These are phyloP conservation scores for Eucalyptus melliodora DNA, from an alignment of 345 rosid genomes.

Conservation along the genomic window DNA sequence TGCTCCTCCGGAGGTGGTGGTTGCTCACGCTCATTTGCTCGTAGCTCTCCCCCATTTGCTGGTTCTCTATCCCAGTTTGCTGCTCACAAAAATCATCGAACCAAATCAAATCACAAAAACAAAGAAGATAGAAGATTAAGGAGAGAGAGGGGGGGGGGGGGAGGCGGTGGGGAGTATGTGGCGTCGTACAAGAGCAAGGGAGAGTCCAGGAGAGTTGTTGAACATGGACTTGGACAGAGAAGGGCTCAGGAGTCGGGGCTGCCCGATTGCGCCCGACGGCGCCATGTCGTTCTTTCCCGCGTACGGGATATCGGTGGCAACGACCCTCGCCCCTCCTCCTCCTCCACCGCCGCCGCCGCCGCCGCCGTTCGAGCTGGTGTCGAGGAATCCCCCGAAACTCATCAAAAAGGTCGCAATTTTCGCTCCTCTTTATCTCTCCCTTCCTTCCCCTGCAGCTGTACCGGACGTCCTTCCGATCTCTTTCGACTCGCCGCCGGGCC, in stretches of 20 bases:
- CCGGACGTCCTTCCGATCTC: neutral
- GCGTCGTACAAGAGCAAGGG: slow-evolving; percentile 54
- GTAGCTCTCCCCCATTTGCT: slow-evolving; percentile 14
- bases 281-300: slow-evolving; percentile 4
- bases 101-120: neutral
- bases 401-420: slow-evolving; percentile 12
- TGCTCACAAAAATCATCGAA: neutral
- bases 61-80: slow-evolving; percentile 28
- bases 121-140: neutral
- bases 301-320: neutral
- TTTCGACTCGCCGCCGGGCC: neutral
- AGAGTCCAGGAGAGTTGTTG: slow-evolving; percentile 58
- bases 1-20: slow-evolving; percentile 18
- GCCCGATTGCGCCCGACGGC: slow-evolving; percentile 46
- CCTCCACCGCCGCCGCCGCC: neutral
- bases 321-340: neutral
- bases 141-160: neutral
- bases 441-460: neutral
- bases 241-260: slow-evolving; percentile 36
- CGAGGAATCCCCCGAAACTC: slow-evolving; percentile 80
- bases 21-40: slow-evolving; percentile 8
- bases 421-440: neutral
- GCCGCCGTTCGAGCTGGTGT: slow-evolving; percentile 1
- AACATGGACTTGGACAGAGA: slow-evolving; percentile 47
- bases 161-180: neutral